Evolutionary conservation across 805 yeast species (phyloP).

Genomic region (Ogataea nitratoaversa): DNA sequence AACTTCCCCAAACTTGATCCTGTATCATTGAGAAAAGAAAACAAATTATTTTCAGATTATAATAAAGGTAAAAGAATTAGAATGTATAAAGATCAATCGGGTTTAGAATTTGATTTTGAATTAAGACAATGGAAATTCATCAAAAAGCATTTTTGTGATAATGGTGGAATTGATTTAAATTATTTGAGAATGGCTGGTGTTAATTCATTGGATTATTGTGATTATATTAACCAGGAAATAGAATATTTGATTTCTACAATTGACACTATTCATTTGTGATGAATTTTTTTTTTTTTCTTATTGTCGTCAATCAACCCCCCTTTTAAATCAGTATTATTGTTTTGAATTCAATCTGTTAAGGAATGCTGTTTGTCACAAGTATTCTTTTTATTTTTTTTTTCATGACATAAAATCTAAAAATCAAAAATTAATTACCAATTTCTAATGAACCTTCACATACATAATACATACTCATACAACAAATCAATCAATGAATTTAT

Average conservation of each 20-base stretch:
- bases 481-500: no score
- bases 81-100: slow-evolving; percentile 27
- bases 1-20: slow-evolving; percentile 56
- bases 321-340: no score
- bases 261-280: slow-evolving; percentile 6
- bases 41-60: slow-evolving; percentile 26
- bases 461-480: no score
- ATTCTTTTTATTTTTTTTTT: no score
- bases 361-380: no score
- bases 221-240: slow-evolving; percentile 45
- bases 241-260: slow-evolving; percentile 34
- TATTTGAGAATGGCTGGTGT: slow-evolving; percentile 23
- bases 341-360: no score
- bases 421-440: no score
- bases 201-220: slow-evolving; percentile 41
- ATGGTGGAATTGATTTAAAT: slow-evolving; percentile 18
- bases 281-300: background rate
- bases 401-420: no score
- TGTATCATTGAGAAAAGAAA: slow-evolving; percentile 30
- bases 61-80: slow-evolving; percentile 22
- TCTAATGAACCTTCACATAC: no score
- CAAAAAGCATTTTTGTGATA: slow-evolving; percentile 33
- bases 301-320: no score
- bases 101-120: slow-evolving; percentile 50
- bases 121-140: slow-evolving; percentile 53